Evolutionary conservation across 495 filamentous ascomycete species (phyloP).

Genomic region (Penicillium flavigenum): DNA sequence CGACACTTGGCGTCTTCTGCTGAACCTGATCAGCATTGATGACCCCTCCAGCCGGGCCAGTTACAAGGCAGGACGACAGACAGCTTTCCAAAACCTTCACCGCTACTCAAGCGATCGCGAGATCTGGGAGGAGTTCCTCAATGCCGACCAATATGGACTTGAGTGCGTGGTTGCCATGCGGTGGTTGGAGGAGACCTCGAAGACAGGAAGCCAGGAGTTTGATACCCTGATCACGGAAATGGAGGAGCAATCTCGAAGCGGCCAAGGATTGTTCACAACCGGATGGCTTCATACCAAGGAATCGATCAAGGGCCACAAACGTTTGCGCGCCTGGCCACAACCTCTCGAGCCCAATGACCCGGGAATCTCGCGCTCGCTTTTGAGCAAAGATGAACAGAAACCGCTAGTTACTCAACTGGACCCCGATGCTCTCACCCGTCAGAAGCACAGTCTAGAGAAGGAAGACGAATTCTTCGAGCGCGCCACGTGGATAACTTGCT

Average conservation of each 20-base stretch:
- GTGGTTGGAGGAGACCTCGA: constrained; percentile 78
- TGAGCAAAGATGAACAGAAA: constrained; percentile 57
- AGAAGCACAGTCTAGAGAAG: constrained; percentile 67
- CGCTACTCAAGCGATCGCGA: constrained; percentile 62
- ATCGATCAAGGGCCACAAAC: constrained; percentile 86
- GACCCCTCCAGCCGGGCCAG: constrained; percentile 39
- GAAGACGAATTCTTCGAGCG: constrained; percentile 83
- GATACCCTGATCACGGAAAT: constrained; percentile 71
- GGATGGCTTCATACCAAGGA: constrained; percentile 92
- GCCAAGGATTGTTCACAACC: constrained; percentile 68
- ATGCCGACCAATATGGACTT: constrained; percentile 64
- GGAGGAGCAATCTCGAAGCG: constrained; percentile 57
- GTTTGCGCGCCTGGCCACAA: constrained; percentile 62
- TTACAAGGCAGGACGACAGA: constrained; percentile 38
- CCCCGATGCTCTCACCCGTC: constrained; percentile 81
- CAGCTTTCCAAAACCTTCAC: constrained; percentile 48
- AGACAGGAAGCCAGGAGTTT: constrained; percentile 62
- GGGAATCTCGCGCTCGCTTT: constrained; percentile 54
- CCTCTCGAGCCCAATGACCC: constrained; percentile 59
- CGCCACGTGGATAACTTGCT: constrained; percentile 83
- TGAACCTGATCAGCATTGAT: constrained; percentile 57
- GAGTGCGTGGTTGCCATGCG: constrained; percentile 74
- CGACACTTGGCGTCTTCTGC: constrained; percentile 86
- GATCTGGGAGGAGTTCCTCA: constrained; percentile 63
- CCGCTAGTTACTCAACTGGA: constrained; percentile 85